Conservation (phyloP, 2,329 filamentous ascomycete species). For the Domatiomyces catenatus region DNA sequence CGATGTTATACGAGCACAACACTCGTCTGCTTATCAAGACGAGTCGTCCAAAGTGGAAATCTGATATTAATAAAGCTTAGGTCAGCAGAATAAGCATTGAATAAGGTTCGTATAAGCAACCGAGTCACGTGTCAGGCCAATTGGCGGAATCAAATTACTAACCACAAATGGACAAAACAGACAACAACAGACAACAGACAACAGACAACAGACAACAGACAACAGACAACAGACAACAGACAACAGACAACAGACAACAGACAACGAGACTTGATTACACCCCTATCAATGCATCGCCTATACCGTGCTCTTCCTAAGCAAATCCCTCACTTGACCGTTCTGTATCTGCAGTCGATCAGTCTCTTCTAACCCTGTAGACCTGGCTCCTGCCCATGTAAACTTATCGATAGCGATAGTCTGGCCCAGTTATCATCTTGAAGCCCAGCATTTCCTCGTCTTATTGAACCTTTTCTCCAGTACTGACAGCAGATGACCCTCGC, state of each 20-base stretch:
- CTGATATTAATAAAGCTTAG: no score
- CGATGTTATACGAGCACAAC: no score
- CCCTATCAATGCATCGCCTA: neutral
- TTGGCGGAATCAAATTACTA: no score
- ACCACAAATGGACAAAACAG: no score
- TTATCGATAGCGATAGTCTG: neutral
- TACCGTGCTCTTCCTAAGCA: neutral
- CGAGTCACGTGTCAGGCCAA: no score
- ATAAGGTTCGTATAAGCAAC: no score
- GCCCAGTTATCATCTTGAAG: neutral
- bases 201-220: no score
- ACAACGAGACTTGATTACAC: neutral
- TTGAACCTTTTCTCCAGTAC: neutral
- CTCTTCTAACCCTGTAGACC: neutral
- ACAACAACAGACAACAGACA: no score
- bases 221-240: no score
- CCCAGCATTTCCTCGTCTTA: neutral
- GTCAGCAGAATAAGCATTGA: no score
- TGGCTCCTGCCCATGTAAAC: neutral
- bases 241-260: neutral
- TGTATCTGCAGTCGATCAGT: neutral
- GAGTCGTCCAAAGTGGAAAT: no score
- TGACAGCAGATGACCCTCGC: neutral
- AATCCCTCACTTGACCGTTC: neutral
- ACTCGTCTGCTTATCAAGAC: no score